Evolutionary conservation across 176 grass and related monocot genomes (phyloP).

Genomic region (Aegilops sharonensis): DNA sequence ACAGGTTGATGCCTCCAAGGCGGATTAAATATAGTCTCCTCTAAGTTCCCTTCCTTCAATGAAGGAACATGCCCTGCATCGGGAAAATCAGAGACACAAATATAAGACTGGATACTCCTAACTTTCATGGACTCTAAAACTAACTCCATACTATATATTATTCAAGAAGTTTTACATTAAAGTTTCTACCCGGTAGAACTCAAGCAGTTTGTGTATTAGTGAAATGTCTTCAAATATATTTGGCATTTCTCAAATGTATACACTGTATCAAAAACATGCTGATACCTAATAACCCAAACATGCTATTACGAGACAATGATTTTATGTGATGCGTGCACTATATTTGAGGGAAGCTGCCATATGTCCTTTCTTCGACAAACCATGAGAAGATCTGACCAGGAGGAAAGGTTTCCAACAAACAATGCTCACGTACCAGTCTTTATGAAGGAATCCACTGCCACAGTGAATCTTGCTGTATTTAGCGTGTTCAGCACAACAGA

Average conservation of each 20-base stretch:
- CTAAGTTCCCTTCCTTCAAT: conserved; percentile 86
- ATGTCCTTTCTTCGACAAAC: neutral
- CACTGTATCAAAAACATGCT: neutral
- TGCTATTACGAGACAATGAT: neutral
- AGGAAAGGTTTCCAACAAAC: neutral
- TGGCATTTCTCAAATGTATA: conserved; percentile 11
- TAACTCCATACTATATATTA: neutral
- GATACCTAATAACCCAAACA: neutral
- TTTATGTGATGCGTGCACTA: neutral
- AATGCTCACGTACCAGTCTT: conserved; percentile 69
- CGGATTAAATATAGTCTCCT: conserved; percentile 91
- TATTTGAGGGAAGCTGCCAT: neutral
- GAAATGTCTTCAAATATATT: neutral
- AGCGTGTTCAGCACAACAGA: conserved; percentile 95
- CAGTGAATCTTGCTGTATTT: conserved; percentile 92
- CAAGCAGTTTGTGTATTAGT: conserved; percentile 9
- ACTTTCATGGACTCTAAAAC: neutral
- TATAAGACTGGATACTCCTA: conserved; percentile 26
- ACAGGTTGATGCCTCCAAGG: conserved; percentile 89
- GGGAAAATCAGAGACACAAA: conserved; percentile 1
- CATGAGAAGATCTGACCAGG: neutral
- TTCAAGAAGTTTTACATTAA: neutral
- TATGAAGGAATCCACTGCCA: conserved; percentile 98
- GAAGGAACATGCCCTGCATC: conserved; percentile 78
- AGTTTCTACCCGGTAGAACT: neutral